Evolutionary conservation across 495 filamentous ascomycete species (phyloP).

Genomic region (Cryomyces minteri): DNA sequence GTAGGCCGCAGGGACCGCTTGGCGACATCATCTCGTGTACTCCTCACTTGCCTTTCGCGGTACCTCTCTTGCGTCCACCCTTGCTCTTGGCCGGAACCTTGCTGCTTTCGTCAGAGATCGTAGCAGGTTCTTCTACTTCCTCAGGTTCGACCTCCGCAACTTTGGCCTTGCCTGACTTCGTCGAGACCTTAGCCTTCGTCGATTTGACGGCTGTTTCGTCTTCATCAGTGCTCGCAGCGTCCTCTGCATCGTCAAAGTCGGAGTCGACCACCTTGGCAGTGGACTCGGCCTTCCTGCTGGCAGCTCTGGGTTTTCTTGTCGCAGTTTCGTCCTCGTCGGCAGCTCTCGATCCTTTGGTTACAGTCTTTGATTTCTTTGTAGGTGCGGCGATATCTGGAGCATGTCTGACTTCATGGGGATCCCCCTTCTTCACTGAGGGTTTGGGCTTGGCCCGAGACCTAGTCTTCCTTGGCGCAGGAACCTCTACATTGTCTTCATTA

Average conservation of each 20-base stretch:
- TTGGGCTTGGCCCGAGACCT: not conserved
- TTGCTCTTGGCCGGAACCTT: slow-evolving; percentile 5
- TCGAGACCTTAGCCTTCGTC: no score
- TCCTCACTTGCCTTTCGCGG: slow-evolving; percentile 4
- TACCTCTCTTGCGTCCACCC: slow-evolving; percentile 12
- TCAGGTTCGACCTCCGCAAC: no score
- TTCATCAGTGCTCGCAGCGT: not conserved
- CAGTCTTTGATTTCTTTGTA: not conserved
- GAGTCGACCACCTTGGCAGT: not conserved
- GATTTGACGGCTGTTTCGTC: not conserved
- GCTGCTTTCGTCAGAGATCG: not conserved
- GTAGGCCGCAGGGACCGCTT: not conserved
- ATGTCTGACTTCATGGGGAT: no score
- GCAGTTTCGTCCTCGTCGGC: not conserved
- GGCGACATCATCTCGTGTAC: no score
- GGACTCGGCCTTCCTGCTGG: slow-evolving; percentile 1
- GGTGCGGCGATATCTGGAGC: not conserved
- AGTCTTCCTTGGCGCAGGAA: slow-evolving; percentile 2
- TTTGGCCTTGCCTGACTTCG: no score
- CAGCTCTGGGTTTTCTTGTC: not conserved
- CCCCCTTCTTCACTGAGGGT: no score
- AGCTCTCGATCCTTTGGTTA: not conserved
- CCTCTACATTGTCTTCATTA: slow-evolving; percentile 7
- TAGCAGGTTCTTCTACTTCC: no score
- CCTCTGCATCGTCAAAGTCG: no score